Conservation (phyloP, 805 yeast genomes). For the Candida tibetensis region DNA sequence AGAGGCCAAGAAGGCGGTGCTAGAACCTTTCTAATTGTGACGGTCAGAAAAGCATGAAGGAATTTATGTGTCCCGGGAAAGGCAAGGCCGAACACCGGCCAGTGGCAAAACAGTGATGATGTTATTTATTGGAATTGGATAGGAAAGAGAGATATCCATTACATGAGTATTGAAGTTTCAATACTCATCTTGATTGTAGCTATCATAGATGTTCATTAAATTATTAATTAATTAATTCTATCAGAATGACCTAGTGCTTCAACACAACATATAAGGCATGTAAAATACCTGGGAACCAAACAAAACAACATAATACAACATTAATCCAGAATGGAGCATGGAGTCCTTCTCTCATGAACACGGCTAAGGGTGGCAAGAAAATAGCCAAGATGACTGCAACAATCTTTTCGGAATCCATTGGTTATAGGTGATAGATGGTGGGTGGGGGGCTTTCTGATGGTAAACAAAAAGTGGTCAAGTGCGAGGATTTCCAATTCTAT, state of each 20-base stretch:
- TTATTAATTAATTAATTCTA: too few species aligned
- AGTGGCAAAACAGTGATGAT: too few species aligned
- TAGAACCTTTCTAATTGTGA: too few species aligned
- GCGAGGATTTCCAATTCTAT: not conserved
- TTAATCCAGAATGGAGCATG: constrained; percentile 64
- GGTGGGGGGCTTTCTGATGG: not conserved
- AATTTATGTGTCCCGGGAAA: too few species aligned
- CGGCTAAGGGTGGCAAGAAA: constrained; percentile 74
- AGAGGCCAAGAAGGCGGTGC: too few species aligned
- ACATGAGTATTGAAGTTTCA: too few species aligned
- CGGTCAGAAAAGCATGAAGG: too few species aligned
- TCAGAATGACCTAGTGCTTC: constrained; percentile 16
- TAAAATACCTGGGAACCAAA: constrained; percentile 78
- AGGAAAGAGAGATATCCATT: too few species aligned
- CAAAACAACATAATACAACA: constrained; percentile 56
- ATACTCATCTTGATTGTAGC: too few species aligned
- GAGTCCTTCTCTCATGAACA: constrained; percentile 65
- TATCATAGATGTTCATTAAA: too few species aligned
- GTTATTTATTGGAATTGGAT: too few species aligned
- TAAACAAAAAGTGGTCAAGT: not conserved
- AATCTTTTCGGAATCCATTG: constrained; percentile 42
- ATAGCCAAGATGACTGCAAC: constrained; percentile 47
- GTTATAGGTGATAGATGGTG: not conserved
- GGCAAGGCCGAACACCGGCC: too few species aligned
- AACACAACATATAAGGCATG: constrained; percentile 68